These are phyloP conservation scores for Monilinia polystroma DNA, from an alignment of 2,329 filamentous ascomycete genomes.

Conservation along the genomic window DNA sequence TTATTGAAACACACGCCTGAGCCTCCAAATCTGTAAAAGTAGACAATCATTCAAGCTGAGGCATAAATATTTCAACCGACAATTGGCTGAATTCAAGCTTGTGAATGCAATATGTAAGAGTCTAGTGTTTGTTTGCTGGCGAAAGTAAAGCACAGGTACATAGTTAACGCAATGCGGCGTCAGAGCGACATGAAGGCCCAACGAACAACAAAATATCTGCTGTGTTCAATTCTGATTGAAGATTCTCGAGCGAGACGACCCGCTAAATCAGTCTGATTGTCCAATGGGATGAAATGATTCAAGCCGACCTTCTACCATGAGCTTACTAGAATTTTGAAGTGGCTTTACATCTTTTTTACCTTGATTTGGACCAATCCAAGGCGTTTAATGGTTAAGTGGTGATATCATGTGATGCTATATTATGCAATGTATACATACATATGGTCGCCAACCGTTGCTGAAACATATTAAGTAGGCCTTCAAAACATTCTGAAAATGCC, in stretches of 20 bases:
- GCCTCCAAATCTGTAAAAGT: conserved; percentile 1
- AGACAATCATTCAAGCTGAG: conserved; percentile 13
- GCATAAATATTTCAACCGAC: conserved; percentile 6
- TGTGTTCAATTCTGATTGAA: conserved; percentile 26
- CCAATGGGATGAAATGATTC: conserved; percentile 12
- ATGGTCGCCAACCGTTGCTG: conserved; percentile 20
- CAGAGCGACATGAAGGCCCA: conserved; percentile 25
- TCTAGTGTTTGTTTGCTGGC: conserved; percentile 24
- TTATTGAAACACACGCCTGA: conserved; percentile 2
- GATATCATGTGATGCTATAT: conserved; percentile 12
- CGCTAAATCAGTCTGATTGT: conserved; percentile 18
- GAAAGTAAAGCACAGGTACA: conserved; percentile 21
- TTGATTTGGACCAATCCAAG: conserved; percentile 20
- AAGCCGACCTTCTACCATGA: conserved; percentile 21
- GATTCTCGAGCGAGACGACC: conserved; percentile 19
- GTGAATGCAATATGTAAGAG: conserved; percentile 17
- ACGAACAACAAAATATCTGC: conserved; percentile 25
- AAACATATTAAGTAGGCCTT: conserved; percentile 27
- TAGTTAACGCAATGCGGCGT: conserved; percentile 25
- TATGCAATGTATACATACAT: conserved; percentile 6
- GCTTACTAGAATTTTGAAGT: conserved; percentile 19
- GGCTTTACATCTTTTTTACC: conserved; percentile 15
- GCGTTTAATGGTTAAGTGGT: background rate
- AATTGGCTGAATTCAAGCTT: conserved; percentile 8
- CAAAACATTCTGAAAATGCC: conserved; percentile 14